These are phyloP conservation scores for Penicillium psychrofluorescens DNA, from an alignment of 495 filamentous ascomycete genomes.

Conservation along the genomic window DNA sequence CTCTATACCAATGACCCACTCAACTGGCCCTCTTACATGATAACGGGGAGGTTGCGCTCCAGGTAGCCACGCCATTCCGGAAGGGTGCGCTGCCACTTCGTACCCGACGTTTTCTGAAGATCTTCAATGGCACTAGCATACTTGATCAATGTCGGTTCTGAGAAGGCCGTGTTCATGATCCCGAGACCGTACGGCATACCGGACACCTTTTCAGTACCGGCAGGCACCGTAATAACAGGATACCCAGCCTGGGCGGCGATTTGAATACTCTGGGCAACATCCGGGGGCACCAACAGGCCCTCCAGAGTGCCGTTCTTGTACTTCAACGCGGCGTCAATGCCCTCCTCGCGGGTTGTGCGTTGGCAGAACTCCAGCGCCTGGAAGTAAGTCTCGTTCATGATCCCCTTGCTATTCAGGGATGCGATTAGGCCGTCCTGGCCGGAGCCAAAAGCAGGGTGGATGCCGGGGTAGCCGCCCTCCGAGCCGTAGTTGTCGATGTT, in stretches of 20 bases:
- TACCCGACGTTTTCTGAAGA: conserved; percentile 34
- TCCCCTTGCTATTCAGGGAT: conserved; percentile 49
- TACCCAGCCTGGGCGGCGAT: conserved; percentile 56
- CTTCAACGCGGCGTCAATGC: conserved; percentile 59
- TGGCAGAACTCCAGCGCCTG: conserved; percentile 57
- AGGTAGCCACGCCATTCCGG: conserved; percentile 49
- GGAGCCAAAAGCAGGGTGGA: conserved; percentile 58
- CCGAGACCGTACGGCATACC: conserved; percentile 67
- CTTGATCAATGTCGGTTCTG: conserved; percentile 53
- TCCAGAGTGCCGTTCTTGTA: conserved; percentile 42
- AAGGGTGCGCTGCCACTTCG: conserved; percentile 33
- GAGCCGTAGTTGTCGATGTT: conserved; percentile 57
- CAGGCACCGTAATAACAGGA: conserved; percentile 63
- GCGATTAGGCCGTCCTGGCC: conserved; percentile 66
- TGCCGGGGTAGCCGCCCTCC: conserved; percentile 61
- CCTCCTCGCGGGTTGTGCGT: conserved; percentile 49
- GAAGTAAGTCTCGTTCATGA: conserved; percentile 59
- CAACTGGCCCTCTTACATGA: conserved; percentile 11
- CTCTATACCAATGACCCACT: not conserved
- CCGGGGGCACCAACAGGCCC: conserved; percentile 58
- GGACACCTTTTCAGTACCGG: conserved; percentile 40
- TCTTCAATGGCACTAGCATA: conserved; percentile 67
- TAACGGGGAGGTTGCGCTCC: conserved; percentile 42
- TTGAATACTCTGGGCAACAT: conserved; percentile 55
- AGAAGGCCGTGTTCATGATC: conserved; percentile 59